phyloP scores from a whole-genome alignment of 2,329 filamentous ascomycete species.

The Tolypocladium paradoxum region DNA sequence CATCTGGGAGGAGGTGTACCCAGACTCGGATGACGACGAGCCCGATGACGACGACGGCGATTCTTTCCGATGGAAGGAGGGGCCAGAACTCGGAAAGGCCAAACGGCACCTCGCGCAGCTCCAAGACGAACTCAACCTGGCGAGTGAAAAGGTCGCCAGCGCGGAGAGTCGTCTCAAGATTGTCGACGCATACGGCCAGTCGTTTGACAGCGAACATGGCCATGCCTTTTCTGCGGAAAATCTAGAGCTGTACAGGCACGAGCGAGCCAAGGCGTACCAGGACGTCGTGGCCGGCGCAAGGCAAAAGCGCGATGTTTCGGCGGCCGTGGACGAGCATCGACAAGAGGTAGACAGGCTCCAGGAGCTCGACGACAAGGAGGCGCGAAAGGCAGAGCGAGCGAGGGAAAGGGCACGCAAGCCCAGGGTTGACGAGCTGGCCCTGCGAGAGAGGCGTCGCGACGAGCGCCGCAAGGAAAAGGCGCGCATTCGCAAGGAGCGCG shows the following conservation, averaged over 20 bases:
- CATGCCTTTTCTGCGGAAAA: constrained; percentile 22
- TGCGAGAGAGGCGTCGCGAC: constrained; percentile 21
- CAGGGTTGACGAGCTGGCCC: constrained; percentile 23
- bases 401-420: constrained; percentile 23
- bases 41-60: constrained; percentile 17
- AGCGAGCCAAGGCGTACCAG: constrained; percentile 30
- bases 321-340: not conserved
- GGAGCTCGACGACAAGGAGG: constrained; percentile 15
- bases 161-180: constrained; percentile 26
- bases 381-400: constrained; percentile 16
- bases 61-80: constrained; percentile 8
- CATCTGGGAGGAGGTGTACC: constrained; percentile 39
- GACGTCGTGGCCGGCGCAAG: constrained; percentile 22
- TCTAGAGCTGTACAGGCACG: constrained; percentile 29
- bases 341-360: constrained; percentile 17
- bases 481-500: constrained; percentile 30
- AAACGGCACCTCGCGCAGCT: constrained; percentile 17
- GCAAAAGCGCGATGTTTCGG: not conserved
- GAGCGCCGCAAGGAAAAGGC: constrained; percentile 30
- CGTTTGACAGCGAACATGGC: constrained; percentile 21
- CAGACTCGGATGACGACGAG: constrained; percentile 23
- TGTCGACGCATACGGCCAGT: constrained; percentile 28
- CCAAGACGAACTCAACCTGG: constrained; percentile 9
- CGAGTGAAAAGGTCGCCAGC: constrained; percentile 11
- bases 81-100: constrained; percentile 9